Conservation (phyloP, 2,329 filamentous ascomycete genomes). For the Fusarium veterinarium region DNA sequence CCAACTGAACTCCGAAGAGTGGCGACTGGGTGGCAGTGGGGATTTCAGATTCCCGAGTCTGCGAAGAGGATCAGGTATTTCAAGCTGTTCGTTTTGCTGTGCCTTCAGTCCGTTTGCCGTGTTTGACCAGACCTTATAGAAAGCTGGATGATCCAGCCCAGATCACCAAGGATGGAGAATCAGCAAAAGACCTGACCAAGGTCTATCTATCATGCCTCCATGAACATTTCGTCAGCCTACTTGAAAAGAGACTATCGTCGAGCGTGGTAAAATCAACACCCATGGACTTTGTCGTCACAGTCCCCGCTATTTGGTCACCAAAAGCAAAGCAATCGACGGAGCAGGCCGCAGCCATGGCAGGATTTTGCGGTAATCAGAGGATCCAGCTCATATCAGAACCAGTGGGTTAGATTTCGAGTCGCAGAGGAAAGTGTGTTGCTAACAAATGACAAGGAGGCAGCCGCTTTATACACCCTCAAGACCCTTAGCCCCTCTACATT, state of each 20-base stretch:
- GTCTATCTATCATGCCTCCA: conserved; percentile 61
- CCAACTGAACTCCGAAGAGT: conserved; percentile 61
- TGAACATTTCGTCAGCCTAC: conserved; percentile 58
- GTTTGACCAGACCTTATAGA: conserved; percentile 41
- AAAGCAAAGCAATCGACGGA: conserved; percentile 63
- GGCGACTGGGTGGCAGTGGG: conserved; percentile 59
- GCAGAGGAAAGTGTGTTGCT: conserved; percentile 4
- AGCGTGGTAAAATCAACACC: conserved; percentile 57
- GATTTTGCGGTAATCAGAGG: conserved; percentile 54
- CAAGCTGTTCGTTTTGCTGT: conserved; percentile 57
- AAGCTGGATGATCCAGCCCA: conserved; percentile 51
- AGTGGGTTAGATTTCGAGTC: conserved; percentile 39
- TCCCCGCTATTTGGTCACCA: conserved; percentile 70
- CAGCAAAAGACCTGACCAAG: conserved; percentile 51
- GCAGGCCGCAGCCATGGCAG: conserved; percentile 52
- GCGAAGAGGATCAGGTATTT: conserved; percentile 57
- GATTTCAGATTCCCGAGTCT: conserved; percentile 58
- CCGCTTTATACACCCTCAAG: conserved; percentile 61
- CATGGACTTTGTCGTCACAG: conserved; percentile 66
- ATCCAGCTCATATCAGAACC: conserved; percentile 64
- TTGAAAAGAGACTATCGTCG: conserved; percentile 56
- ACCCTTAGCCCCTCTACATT: conserved; percentile 56
- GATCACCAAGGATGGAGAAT: conserved; percentile 49
- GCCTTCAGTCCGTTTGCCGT: neutral
- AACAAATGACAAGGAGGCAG: conserved; percentile 56